phyloP scores from a whole-genome alignment of 2,329 filamentous ascomycete genomes.

The Eutypella sp. region DNA sequence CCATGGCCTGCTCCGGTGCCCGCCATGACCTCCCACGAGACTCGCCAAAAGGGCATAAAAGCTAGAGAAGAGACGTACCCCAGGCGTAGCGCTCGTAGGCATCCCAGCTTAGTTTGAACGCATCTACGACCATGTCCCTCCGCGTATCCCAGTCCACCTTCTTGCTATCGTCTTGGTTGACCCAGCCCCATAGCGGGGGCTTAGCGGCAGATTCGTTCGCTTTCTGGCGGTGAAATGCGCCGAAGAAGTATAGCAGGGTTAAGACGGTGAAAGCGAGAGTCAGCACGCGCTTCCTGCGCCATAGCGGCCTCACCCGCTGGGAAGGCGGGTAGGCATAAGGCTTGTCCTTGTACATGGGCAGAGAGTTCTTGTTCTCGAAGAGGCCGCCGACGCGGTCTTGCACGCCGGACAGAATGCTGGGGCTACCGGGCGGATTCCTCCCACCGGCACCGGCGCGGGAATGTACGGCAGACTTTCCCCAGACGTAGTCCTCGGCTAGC shows the following conservation, averaged over 20 bases:
- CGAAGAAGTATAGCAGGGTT: constrained; percentile 63
- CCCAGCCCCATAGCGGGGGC: constrained; percentile 51
- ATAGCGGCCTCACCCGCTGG: constrained; percentile 53
- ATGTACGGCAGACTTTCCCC: constrained; percentile 49
- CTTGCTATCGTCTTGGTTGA: constrained; percentile 41
- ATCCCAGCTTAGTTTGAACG: constrained; percentile 88
- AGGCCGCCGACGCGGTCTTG: constrained; percentile 60
- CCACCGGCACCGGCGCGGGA: constrained; percentile 32
- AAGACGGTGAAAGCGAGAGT: constrained; percentile 51
- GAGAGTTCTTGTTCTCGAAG: constrained; percentile 53
- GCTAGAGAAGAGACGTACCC: constrained; percentile 56
- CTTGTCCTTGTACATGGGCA: constrained; percentile 99
- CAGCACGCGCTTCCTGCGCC: constrained; percentile 58
- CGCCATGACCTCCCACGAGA: background rate
- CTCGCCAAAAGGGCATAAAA: background rate
- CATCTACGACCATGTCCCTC: constrained; percentile 78
- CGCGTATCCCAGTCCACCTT: constrained; percentile 70
- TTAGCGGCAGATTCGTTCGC: constrained; percentile 28
- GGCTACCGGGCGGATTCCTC: constrained; percentile 16
- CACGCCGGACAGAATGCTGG: constrained; percentile 45
- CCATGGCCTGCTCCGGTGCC: background rate
- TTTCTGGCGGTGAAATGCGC: constrained; percentile 46
- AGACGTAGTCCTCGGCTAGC: constrained; percentile 60
- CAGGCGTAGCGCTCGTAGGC: constrained; percentile 90
- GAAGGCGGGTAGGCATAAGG: constrained; percentile 69